Percentiles rank a stretch among this genome's conserved stretches.
Conservation (phyloP, 352 stramenopile species). For the Phytophthora idaei region DNA sequence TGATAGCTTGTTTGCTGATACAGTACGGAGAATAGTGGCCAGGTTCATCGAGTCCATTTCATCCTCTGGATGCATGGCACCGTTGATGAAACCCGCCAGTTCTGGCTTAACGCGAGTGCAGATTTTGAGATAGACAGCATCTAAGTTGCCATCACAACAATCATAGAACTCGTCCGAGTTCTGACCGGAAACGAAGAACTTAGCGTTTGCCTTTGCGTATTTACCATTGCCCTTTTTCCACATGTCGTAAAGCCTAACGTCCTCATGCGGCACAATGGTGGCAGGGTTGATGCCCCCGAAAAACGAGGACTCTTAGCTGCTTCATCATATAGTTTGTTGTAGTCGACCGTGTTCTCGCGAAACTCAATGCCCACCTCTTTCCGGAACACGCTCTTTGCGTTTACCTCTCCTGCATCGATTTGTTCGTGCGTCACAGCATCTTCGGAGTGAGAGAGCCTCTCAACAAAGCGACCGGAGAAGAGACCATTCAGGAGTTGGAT, state of each 20-base stretch:
- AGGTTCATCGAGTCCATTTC: not conserved
- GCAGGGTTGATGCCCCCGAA: not conserved
- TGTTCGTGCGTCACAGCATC: not conserved
- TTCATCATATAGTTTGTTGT: not conserved
- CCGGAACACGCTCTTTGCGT: not conserved
- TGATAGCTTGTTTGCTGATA: not conserved
- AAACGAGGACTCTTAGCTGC: not conserved
- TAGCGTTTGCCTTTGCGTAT: not conserved
- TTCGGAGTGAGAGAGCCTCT: not conserved
- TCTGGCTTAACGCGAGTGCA: not conserved
- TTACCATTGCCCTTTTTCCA: not conserved
- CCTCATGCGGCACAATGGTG: not conserved
- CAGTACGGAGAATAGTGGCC: not conserved
- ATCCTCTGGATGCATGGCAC: not conserved
- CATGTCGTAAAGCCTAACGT: not conserved
- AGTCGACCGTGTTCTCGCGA: not conserved
- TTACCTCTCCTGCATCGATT: not conserved
- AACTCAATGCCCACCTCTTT: not conserved
- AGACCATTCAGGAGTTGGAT: not conserved
- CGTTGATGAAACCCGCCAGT: not conserved
- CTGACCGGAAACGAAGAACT: not conserved
- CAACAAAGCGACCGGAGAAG: not conserved
- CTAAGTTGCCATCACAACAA: not conserved
- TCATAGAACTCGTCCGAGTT: not conserved
- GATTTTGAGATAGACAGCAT: not conserved